Base-by-base conservation (phyloP, 805 yeast species). In the Pichia cabralensis region DNA sequence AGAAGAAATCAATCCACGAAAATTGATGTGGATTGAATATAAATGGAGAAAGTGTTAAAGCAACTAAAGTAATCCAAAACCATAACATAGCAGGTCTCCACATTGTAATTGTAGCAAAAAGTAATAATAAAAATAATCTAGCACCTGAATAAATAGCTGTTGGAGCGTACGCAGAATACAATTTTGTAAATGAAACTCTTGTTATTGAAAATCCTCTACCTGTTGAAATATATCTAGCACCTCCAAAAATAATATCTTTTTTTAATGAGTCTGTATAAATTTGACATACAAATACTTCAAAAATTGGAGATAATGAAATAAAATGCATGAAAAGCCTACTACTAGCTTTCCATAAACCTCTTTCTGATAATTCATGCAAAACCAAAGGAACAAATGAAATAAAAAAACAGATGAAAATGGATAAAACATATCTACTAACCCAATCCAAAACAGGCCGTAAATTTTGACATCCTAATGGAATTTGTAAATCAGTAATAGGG, bases 231-330 rank as follows among this genome's bases (percentile, higher is more conserved):
- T 89, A 89, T 35, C 76, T 69, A 1, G 97, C 97, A 30, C 95
- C 95, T 4, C 97, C 97, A 60, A 81, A 79, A 1, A 86, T 69
- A 32, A 89, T 64, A 56, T 88, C 92, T 33, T 74, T 72, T 30
- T 74, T 60, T 46, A 89, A 62, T 1, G 96, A 71, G 47, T 74
- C 73, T 4, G 96, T 82, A 54, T 89, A 89, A 8, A 88, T 80
- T 57, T 88, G 96, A 55, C 96, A 85, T 8, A 84, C 95, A 60
- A 89, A 86, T 6, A 89, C 96, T 55, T 89, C 97, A 59, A 89
- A 89, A 35, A 88, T 60, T 2, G 96, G 96, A 2, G 96, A 81
- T 39, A 88, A 56, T 0, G 96, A 86, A 22, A 73, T 52, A 37
- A 89, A 65, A 49, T 89, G 97, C 53, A 71, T 73, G n/a, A 71